Evolutionary conservation across 495 filamentous ascomycete species (phyloP), one percentile per base, ranked within the genome.

Genomic region (Neurospora terricola): DNA sequence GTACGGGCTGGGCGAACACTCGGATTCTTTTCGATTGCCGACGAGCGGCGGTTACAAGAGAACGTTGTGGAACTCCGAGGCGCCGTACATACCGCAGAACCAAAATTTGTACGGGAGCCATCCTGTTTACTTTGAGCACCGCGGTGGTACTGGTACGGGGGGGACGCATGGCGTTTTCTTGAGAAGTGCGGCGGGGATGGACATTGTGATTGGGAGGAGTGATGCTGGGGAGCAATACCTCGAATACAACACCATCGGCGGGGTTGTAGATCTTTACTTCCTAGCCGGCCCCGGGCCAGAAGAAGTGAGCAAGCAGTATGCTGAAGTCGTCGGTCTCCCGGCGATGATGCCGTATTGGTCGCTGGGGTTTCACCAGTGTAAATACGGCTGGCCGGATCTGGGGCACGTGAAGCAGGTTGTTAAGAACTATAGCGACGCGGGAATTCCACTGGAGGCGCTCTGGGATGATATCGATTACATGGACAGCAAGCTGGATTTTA

Each of bases 401-500:
- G 93, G 87, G 72, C 87, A 92, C 27, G 88, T 96, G 23, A 90
- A 91, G 16, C 90, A 92, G 73, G 93, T 91, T 2, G 88, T 95
- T 12, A 87, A 89, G 70, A 96, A 96, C 80, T 96, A 97, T 81
- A 90, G 88, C 70, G 80, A 84, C 9, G 93, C 93, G 12, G 83
- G 82, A 2, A 96, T 97, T 73, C 94, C 94, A 0, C 82, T 97
- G 7, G 94, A 97, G 81, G 94, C 92, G 0, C 92, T 96, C 87
- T 97, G 94, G 94, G 94, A 90, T 2, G 93, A 96, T 77, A 96
- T 96, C 72, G 89, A 94, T 76, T 93, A 94, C 80, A 94, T 94
- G 92, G 82, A 90, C 73, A 72, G 71, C 8, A 70, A 72, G 9
- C 75, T 82, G 78, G 87, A 93, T 70, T 96, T 97, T 80, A 91